Evolutionary conservation across 2,329 filamentous ascomycete species (phyloP).

Genomic region (Colletotrichum lupini): DNA sequence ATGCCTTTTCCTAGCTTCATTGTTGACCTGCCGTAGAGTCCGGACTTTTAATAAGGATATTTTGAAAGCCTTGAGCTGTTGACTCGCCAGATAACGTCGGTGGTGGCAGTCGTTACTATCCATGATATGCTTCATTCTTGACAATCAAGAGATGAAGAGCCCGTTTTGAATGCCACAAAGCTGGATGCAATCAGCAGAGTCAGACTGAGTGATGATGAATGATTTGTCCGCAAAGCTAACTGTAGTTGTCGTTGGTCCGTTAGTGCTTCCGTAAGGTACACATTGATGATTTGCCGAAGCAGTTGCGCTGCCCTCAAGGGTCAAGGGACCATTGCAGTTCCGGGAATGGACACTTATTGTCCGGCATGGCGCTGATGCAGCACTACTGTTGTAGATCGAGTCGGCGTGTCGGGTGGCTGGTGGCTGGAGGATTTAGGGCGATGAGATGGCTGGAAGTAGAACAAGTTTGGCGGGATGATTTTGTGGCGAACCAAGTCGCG

Average conservation of each 20-base stretch:
- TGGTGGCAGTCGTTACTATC: not conserved
- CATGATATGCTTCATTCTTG: not conserved
- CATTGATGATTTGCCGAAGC: not conserved
- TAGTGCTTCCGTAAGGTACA: not conserved
- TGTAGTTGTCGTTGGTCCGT: not conserved
- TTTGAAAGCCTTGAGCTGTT: not conserved
- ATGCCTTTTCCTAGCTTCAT: not conserved
- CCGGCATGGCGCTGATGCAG: not conserved
- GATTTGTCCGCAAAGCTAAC: not conserved
- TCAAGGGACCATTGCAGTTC: not conserved
- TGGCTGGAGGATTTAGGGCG: not conserved
- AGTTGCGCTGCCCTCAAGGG: not conserved
- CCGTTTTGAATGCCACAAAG: not conserved
- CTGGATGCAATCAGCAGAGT: not conserved
- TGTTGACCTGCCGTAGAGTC: not conserved
- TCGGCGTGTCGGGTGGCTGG: slow-evolving; percentile 10
- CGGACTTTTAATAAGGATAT: no score
- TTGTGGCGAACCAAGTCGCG: not conserved
- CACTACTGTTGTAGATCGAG: not conserved
- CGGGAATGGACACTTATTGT: not conserved
- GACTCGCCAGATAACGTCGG: not conserved
- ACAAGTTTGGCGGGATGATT: not conserved
- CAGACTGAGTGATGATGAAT: not conserved
- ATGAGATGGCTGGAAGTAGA: not conserved
- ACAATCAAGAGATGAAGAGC: not conserved